A percentile compares a stretch with the other conserved stretches of the same genome.
Conservation (phyloP, 2,329 filamentous ascomycete species). For the Ophiosphaerella herpotricha region DNA sequence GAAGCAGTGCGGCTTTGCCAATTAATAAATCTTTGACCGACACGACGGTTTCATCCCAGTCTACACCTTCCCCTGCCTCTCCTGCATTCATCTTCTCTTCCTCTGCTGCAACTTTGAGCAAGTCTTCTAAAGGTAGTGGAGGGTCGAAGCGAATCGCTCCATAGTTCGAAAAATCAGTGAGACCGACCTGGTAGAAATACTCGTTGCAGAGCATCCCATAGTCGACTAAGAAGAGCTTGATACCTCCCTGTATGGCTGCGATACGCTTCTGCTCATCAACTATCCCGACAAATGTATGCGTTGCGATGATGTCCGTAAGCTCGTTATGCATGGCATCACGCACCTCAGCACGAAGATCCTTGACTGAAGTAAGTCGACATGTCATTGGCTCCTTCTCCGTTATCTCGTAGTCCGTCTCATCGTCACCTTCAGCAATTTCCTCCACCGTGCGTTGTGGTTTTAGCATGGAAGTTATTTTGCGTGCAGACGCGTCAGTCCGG, state of each 20-base stretch:
- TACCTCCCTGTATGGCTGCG: slow-evolving; percentile 89
- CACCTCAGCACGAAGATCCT: slow-evolving; percentile 79
- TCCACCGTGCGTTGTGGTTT: slow-evolving; percentile 55
- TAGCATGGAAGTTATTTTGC: slow-evolving; percentile 98
- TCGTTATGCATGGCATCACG: slow-evolving; percentile 81
- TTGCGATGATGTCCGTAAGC: slow-evolving; percentile 83
- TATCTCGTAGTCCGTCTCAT: slow-evolving; percentile 71
- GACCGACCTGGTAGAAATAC: slow-evolving; percentile 92
- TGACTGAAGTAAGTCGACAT: slow-evolving; percentile 82
- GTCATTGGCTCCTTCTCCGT: slow-evolving; percentile 70
- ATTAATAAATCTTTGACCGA: slow-evolving; percentile 71
- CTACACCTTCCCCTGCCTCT: slow-evolving; percentile 58
- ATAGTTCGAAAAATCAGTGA: slow-evolving; percentile 96
- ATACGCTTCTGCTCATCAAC: slow-evolving; percentile 86
- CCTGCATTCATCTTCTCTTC: slow-evolving; percentile 64
- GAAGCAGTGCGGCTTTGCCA: slow-evolving; percentile 79
- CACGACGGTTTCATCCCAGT: slow-evolving; percentile 68
- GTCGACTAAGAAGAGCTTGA: slow-evolving; percentile 90
- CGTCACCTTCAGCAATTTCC: slow-evolving; percentile 37
- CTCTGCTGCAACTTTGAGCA: slow-evolving; percentile 75
- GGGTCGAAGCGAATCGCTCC: slow-evolving; percentile 80
- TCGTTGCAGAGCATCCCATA: slow-evolving; percentile 85
- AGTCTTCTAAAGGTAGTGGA: slow-evolving; percentile 69
- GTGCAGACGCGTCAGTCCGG: slow-evolving; percentile 82
- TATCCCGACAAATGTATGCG: slow-evolving; percentile 90